These are phyloP conservation scores for Sugiyamaella americana DNA, from an alignment of 805 yeast species.

Conservation along the genomic window DNA sequence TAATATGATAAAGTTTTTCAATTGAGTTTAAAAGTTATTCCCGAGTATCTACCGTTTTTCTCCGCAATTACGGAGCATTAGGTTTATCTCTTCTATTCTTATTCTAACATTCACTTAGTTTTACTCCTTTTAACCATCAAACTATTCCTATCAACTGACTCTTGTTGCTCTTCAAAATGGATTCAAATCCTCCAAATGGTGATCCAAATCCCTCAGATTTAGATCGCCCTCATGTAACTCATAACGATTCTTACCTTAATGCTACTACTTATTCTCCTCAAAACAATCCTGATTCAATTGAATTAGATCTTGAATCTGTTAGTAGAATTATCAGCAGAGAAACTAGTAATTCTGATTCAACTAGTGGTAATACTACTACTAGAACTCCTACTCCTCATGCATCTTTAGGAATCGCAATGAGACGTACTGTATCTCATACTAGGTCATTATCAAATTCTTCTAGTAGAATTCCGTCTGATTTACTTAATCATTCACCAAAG, in stretches of 20 bases:
- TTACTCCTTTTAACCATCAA: too few species aligned
- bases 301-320: background rate
- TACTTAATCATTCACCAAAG: constrained; percentile 12
- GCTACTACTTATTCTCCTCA: constrained; percentile 6
- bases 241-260: constrained; percentile 5
- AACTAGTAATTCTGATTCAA: background rate
- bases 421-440: constrained; percentile 2
- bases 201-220: too few species aligned
- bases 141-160: too few species aligned
- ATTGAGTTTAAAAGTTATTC: too few species aligned
- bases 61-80: too few species aligned
- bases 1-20: too few species aligned
- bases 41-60: too few species aligned
- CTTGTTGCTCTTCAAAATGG: too few species aligned
- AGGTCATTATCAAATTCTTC: constrained; percentile 7
- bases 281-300: constrained; percentile 6
- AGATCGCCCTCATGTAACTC: too few species aligned
- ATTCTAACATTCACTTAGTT: too few species aligned
- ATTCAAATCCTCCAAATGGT: too few species aligned
- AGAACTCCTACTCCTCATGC: background rate
- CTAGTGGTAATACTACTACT: background rate
- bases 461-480: constrained; percentile 1
- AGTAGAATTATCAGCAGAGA: background rate
- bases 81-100: too few species aligned
- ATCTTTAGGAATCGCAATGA: background rate